Evolutionary conservation across 2,329 filamentous ascomycete species (phyloP), one percentile per base, ranked within the genome.

Genomic region (Plenodomus tracheiphilus): DNA sequence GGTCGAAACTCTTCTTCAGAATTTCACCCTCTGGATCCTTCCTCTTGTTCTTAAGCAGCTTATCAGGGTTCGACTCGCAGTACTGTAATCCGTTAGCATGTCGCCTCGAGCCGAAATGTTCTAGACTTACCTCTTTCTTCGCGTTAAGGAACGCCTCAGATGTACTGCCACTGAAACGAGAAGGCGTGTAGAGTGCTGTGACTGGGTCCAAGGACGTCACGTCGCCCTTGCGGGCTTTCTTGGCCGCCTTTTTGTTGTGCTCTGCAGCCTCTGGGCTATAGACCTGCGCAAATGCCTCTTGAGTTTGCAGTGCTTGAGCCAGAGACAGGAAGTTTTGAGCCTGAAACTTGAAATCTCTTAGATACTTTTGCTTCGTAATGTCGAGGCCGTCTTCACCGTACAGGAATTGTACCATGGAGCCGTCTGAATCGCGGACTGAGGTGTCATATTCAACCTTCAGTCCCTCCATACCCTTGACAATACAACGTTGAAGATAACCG

Each of bases 391-490:
- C 94, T 72, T 99, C 94, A 51, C 94, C 94, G 68, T 97, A 99
- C 25, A 99, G 74, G 74, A 99, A 97, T 69, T 99, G 94, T 2
- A 99, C 82, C 65, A 99, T 82, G 2, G 88, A 90, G 19, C 95
- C 95, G 70, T 99, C 95, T 0, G 93, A 87, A 64, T 99, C 93
- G 55, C 94, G 85, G 15, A 99, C 94, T 1, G 92, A 95, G 8
- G 87, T 92, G 66, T 99, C 94, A 70, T 99, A 97, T 53, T 92
- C 86, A 2, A 96, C 91, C 63, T 86, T 88, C 37, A 97, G 80
- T 3, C 94, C 94, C 74, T 99, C 94, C 88, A 99, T 95, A 53
- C 94, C 94, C 77, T 99, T 99, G 77, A 99, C 95, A 54, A 99
- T 81, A 81, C 94, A 99, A 69, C 95, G 83, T 71, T 99, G 94